Evolutionary conservation across 345 rosid species (phyloP), one percentile per base, ranked within the genome.

Genomic region (Melastoma malabathricum): DNA sequence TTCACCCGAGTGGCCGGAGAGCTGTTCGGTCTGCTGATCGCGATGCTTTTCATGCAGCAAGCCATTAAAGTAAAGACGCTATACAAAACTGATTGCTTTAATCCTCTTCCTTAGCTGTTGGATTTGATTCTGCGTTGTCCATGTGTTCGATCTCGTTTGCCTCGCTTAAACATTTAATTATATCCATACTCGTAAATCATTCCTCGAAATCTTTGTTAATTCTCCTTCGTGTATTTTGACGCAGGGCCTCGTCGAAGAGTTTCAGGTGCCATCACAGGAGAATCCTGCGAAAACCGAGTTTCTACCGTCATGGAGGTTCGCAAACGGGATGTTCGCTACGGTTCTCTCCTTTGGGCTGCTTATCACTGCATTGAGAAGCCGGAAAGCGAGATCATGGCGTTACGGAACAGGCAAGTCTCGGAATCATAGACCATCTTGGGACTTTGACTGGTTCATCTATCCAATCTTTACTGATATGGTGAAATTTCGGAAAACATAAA

Each of bases 11-110:
- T 92, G 16, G 95, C 98, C 12, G 97, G 98, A 31, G 98, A 92
- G 55, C 41, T 92, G 53, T 92, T 92, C 61, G 98, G 98, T 46
- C 77, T 92, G 54, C 98, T 92, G 60, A 92, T 92, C 43, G 98
- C 98, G 23, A 92, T 92, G 88, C 85, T 92, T 55, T 92, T 87
- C 57, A 87, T 84, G 97, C 95, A 92, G 74, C 95, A 92, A 78
- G 95, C 98, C 48, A 77, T 92, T 53, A 87, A 76, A 68, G 98
- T 92, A 72, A 56, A 34, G 41, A 5, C 12, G 9, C 12, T 6
- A 34, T 2, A 34, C 12, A 34, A 34, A 34, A 34, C 41, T 9
- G 41, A 34, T 34, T 8, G 9, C 41, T 34, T 34, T 34, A 34
- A 6, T 34, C 12, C 41, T 34, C 12, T 9, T 34, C 41, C 12